A percentile compares a stretch with the other conserved stretches of the same genome.
Conservation (phyloP, 768 basidiomycete genomes). For the Suillus clintonianus region DNA sequence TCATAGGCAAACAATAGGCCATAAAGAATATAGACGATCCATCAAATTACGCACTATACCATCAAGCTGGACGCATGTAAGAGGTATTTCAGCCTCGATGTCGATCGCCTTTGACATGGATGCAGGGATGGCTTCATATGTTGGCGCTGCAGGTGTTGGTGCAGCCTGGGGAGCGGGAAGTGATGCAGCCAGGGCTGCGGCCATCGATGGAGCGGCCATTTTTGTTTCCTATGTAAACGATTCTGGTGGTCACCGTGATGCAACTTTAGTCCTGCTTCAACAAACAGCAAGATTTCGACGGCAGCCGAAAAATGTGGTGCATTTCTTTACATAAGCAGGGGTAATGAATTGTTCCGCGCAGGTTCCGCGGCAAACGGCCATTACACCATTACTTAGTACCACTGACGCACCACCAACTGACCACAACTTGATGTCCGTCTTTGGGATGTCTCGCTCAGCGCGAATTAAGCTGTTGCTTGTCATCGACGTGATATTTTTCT, state of each 20-base stretch:
- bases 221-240: conserved; percentile 2
- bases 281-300: not conserved
- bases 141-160: conserved; percentile 62
- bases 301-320: not conserved
- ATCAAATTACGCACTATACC: conserved; percentile 64
- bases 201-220: conserved; percentile 85
- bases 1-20: not conserved
- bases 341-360: no score
- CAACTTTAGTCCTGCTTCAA: not conserved
- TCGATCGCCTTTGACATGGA: conserved; percentile 94
- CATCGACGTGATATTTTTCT: conserved; percentile 87
- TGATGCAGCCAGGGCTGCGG: conserved; percentile 86
- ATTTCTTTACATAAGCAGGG: not conserved
- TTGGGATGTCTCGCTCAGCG: conserved; percentile 62
- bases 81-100: conserved; percentile 85
- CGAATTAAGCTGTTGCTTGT: conserved; percentile 75
- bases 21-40: conserved; percentile 6
- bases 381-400: not conserved
- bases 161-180: conserved; percentile 63
- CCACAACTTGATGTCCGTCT: conserved; percentile 7
- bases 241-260: not conserved
- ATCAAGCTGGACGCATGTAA: conserved; percentile 81
- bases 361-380: not conserved
- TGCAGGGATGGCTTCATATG: conserved; percentile 85
- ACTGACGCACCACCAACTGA: no score